These are phyloP conservation scores for Trichophyton simii DNA, from an alignment of 2,329 filamentous ascomycete genomes.

Conservation along the genomic window DNA sequence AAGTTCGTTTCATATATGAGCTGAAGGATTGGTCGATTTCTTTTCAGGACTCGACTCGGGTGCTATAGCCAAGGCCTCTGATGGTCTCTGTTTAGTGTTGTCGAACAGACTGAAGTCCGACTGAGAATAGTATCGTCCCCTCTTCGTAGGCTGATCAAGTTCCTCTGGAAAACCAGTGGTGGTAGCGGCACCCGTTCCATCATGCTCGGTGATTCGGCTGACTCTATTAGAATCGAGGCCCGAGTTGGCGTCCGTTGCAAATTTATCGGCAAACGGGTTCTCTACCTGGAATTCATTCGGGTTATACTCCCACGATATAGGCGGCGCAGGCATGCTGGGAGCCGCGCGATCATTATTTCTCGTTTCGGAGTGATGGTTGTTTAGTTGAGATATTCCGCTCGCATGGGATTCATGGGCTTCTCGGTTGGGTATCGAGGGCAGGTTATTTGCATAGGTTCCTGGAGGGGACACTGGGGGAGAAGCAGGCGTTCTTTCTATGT, in stretches of 20 bases:
- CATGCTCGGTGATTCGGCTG: neutral
- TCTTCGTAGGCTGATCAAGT: neutral
- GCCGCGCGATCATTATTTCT: constrained; percentile 6
- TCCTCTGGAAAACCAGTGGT: neutral
- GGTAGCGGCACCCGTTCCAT: neutral
- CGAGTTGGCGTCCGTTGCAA: constrained; percentile 11
- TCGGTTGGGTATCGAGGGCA: neutral
- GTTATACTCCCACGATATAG: constrained; percentile 23
- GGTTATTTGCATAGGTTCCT: neutral
- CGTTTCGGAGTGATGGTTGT: neutral
- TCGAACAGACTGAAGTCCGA: constrained; percentile 4
- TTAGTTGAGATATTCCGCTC: neutral
- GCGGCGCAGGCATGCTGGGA: constrained; percentile 8
- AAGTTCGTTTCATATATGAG: neutral
- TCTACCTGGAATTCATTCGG: constrained; percentile 30
- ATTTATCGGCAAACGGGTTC: constrained; percentile 30
- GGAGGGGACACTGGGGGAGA: neutral
- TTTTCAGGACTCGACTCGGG: neutral
- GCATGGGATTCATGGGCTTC: neutral
- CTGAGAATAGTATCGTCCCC: constrained; percentile 7
- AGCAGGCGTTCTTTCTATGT: neutral
- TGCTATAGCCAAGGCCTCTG: neutral
- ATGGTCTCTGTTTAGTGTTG: neutral
- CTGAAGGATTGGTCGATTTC: neutral
- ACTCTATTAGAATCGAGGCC: constrained; percentile 6